Base-by-base conservation (phyloP, 2,329 filamentous ascomycete genomes). In the Apiospora arundinis region DNA sequence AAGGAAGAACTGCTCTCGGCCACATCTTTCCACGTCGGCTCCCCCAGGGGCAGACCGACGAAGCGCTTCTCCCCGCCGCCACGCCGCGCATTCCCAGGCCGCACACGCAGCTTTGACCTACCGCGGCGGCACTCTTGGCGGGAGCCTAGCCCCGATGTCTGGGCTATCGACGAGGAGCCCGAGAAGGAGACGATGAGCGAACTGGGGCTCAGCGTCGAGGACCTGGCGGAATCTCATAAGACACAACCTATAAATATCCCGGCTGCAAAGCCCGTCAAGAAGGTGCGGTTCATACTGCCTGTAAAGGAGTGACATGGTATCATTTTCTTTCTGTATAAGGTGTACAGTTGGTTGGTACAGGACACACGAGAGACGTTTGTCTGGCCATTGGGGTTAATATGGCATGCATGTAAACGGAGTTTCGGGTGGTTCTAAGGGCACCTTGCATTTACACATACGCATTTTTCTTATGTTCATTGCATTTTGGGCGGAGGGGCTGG, bases 111-210 rank as follows among this genome's bases (percentile, higher is more conserved):
- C 25, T 75, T 76, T 76, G 67, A 80, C 78, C 72, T 83, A 25
- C 82, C 84, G 60, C 84, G 85, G 11, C 83, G 83, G 12, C 83
- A 83, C 70, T 83, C 88, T 1, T 90, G 88, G 88, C 82, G 87
- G 48, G 85, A 88, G 79, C 88, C 88, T 8, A 90, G 88, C 75
- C 87, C 87, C 0, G 87, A 89, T 69, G 88, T 90, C 4, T 90
- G 87, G 85, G 86, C 86, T 42, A 90, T 90, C 70, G 85, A 88
- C 78, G 88, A 90, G 77, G 87, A 90, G 80, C 85, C 85, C 1
- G 87, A 89, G 79, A 86, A 87, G 76, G 86, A 88, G 75, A 78
- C 85, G 32, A 79, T 83, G 79, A 84, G 83, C 73, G 84, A 86
- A 76, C 78, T 81, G 77, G 82, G 80, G 0, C 74, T 80, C 12